Base-by-base conservation (phyloP, 768 basidiomycete genomes). In the Trametes elegans region DNA sequence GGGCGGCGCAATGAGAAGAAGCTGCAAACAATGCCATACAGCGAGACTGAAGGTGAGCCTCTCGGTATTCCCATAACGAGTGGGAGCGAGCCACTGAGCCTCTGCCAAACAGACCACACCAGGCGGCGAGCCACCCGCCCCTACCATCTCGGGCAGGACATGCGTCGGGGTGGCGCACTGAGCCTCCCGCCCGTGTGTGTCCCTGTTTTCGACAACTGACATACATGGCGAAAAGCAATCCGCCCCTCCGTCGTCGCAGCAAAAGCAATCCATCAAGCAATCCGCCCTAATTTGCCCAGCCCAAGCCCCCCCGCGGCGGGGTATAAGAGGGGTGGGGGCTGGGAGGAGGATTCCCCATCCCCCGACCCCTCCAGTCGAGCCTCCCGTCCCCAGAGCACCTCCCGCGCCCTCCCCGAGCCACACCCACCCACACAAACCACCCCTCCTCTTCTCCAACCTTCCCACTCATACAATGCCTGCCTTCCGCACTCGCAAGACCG, bases 181-280 rank as follows among this genome's bases (percentile, higher is more conserved):
- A 26, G 42, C 51, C 51, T 43, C 52, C 36, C 47, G 47, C 47
- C 48, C 34, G 21, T 59, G 48, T 51, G 41, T 55, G 53, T 19
- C 29, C 24, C 36, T 59, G 49, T 46, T 59, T 59, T 49, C 39
- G 24, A 3, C 39, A 57, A 9, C 36, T 56, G 42, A 50, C 53
- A 36, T 46, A 47, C 44, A 40, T 47, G 59, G 53, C 44, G 44
- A 44, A 49, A 60, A 60, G 49, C 59, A 60, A 60, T 60, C 59
- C 49, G 49, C 36, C 49, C 21, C 43, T 28, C 35, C 43, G 48
- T 36, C 42, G 32, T 23, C 13, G 38, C 51, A 26, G n/a, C 18
- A 35, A 35, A 53, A 23, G 49, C 45, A 46, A 52, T 51, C 50
- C 49, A 57, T 52, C 49, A 55, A 53, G 56, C 52, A 54, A 54